Percentiles rank a stretch among this genome's conserved stretches.
These are phyloP conservation scores for Trichosporon asahii DNA, from an alignment of 1,284 basidiomycete species.

Conservation along the genomic window DNA sequence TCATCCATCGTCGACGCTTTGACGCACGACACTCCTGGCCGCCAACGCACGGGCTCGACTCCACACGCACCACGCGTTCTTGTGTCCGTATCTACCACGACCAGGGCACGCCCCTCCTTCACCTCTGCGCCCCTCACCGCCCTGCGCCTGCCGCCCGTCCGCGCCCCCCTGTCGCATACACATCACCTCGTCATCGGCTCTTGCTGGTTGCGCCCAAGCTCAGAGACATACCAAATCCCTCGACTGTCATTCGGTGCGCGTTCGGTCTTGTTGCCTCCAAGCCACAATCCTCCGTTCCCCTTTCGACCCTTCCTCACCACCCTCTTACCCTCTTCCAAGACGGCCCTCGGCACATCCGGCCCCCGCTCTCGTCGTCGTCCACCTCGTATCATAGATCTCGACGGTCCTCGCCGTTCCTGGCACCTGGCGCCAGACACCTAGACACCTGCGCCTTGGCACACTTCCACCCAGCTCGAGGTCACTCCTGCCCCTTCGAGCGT, in stretches of 20 bases:
- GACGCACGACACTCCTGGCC: not conserved
- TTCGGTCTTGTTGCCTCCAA: not conserved
- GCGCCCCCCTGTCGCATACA: not conserved
- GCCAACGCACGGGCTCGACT: not conserved
- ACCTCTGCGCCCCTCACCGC: not conserved
- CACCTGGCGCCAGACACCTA: not conserved
- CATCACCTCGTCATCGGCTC: not conserved
- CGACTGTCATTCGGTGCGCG: not conserved
- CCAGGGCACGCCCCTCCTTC: not conserved
- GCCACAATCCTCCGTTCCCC: not conserved
- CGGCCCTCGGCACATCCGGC: not conserved
- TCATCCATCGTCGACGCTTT: not conserved
- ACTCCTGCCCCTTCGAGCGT: not conserved
- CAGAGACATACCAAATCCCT: slow-evolving; percentile 8
- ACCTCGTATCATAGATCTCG: slow-evolving; percentile 4
- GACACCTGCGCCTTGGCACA: not conserved
- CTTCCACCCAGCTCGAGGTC: not conserved
- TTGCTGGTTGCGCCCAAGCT: not conserved
- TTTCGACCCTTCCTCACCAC: not conserved
- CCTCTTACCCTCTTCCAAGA: not conserved
- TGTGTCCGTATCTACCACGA: not conserved
- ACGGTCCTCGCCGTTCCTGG: not conserved
- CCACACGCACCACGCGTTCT: not conserved
- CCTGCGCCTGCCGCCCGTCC: not conserved
- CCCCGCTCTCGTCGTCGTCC: not conserved